Percentiles rank a stretch among this genome's conserved stretches.
phyloP scores from a whole-genome alignment of 352 stramenopile species.

The Lagenidium giganteum region DNA sequence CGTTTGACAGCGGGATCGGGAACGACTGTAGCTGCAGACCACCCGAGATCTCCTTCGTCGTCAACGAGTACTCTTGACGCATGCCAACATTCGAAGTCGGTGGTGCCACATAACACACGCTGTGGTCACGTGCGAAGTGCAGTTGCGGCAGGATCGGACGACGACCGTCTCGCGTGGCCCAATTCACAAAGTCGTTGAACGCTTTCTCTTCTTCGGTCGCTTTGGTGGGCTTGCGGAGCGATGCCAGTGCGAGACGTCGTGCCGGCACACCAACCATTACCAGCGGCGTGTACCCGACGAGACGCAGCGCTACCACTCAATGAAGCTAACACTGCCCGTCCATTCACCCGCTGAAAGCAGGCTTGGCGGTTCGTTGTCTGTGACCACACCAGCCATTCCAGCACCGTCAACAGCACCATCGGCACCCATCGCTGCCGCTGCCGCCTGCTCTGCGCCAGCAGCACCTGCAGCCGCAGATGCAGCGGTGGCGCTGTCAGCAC shows the following conservation, averaged over 20 bases:
- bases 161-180: slow-evolving; percentile 47
- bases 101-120: slow-evolving; percentile 63
- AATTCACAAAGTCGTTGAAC: slow-evolving; percentile 85
- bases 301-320: slow-evolving; percentile 81
- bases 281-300: slow-evolving; percentile 66
- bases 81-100: slow-evolving; percentile 43
- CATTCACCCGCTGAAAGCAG: slow-evolving; percentile 62
- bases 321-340: slow-evolving; percentile 78
- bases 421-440: not conserved
- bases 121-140: slow-evolving; percentile 72
- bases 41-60: slow-evolving; percentile 84
- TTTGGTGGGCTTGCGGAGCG: slow-evolving; percentile 44
- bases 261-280: slow-evolving; percentile 78
- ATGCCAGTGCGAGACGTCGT: slow-evolving; percentile 65
- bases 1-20: slow-evolving; percentile 62
- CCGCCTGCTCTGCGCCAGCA: not conserved
- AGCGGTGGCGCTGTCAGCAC: not conserved
- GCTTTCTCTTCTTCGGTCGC: slow-evolving; percentile 50
- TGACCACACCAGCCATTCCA: slow-evolving; percentile 16
- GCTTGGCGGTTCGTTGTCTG: slow-evolving; percentile 22
- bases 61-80: slow-evolving; percentile 75
- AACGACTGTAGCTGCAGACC: slow-evolving; percentile 76
- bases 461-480: not conserved
- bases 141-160: slow-evolving; percentile 67
- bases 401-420: no score